Conservation (phyloP, 2,329 filamentous ascomycete genomes). For the Botrytis paeoniae region DNA sequence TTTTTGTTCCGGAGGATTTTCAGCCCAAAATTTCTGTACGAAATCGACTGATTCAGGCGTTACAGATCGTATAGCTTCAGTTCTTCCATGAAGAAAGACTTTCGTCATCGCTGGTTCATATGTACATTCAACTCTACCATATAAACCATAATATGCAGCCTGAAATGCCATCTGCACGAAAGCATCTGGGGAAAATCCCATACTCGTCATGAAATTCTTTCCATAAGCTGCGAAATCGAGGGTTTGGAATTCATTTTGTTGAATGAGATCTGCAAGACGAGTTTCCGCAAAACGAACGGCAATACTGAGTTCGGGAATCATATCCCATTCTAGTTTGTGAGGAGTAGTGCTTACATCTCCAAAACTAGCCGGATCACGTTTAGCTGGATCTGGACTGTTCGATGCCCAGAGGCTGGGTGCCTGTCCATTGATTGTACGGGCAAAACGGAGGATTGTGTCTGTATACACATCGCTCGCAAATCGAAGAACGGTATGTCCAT, state of each 20-base stretch:
- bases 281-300: constrained; percentile 95
- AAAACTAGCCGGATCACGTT: constrained; percentile 86
- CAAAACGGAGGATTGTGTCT: constrained; percentile 94
- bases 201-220: constrained; percentile 95
- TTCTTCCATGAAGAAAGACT: constrained; percentile 85
- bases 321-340: constrained; percentile 96
- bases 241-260: constrained; percentile 93
- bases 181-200: constrained; percentile 94
- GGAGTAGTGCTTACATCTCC: constrained; percentile 91
- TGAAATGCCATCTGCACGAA: constrained; percentile 99
- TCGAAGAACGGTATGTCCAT: constrained; percentile 92
- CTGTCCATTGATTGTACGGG: constrained; percentile 89
- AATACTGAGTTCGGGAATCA: constrained; percentile 86
- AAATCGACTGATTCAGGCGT: constrained; percentile 83
- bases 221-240: constrained; percentile 87
- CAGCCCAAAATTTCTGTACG: constrained; percentile 90
- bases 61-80: constrained; percentile 86
- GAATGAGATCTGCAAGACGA: constrained; percentile 85
- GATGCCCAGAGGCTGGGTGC: constrained; percentile 91
- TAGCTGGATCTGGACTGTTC: constrained; percentile 85
- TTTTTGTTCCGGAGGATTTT: constrained; percentile 78
- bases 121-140: constrained; percentile 88
- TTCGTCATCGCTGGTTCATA: constrained; percentile 99
- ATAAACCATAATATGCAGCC: constrained; percentile 94
- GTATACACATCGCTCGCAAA: constrained; percentile 97